phyloP scores from a whole-genome alignment of 1,139 yeast genomes.

The Candida glucosophila region DNA sequence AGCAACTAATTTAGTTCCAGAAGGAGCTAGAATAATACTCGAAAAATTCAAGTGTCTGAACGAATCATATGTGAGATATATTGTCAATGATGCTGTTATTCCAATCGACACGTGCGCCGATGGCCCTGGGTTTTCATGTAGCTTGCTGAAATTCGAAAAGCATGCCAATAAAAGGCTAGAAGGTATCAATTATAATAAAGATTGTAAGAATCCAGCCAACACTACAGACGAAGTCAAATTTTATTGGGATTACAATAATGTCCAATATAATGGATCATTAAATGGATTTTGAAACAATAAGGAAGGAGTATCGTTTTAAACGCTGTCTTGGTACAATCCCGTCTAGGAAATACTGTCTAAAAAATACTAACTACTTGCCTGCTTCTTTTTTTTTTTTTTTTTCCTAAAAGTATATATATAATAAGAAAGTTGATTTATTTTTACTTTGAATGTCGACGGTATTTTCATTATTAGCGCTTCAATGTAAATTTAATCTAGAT shows the following conservation, averaged over 20 bases:
- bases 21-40: conserved; percentile 45
- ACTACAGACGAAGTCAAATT: conserved; percentile 18
- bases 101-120: conserved; percentile 42
- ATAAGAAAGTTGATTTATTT: no score
- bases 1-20: conserved; percentile 42
- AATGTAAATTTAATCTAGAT: no score
- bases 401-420: no score
- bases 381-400: no score
- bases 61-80: conserved; percentile 35
- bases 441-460: no score
- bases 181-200: conserved; percentile 18
- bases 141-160: conserved; percentile 28
- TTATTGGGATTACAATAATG: conserved; percentile 23
- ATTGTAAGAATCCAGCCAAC: conserved; percentile 18
- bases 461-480: no score
- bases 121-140: conserved; percentile 56
- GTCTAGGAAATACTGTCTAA: no score
- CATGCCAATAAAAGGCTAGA: conserved; percentile 24
- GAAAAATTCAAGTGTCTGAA: conserved; percentile 38
- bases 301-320: no score
- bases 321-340: no score
- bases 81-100: conserved; percentile 49
- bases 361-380: no score
- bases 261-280: conserved; percentile 2
- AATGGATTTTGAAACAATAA: no score